Conservation (phyloP, 257 asterid genomes). For the Osmanthus fragrans region DNA sequence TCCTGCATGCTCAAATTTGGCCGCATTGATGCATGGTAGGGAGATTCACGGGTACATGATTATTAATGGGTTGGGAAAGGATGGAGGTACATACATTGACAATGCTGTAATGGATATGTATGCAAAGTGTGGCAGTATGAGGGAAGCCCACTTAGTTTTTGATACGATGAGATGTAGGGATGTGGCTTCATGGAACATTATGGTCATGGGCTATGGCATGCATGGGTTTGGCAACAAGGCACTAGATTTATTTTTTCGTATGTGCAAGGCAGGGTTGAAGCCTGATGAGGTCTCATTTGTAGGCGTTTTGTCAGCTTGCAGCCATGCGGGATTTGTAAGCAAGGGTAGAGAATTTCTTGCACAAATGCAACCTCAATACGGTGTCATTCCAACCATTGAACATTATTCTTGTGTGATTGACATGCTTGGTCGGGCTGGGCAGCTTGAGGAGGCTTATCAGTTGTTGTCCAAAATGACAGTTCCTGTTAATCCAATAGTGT, state of each 20-base stretch:
- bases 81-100: slow-evolving; percentile 34
- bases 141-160: slow-evolving; percentile 61
- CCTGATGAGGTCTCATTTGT: slow-evolving; percentile 78
- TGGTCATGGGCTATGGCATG: slow-evolving; percentile 88
- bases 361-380: slow-evolving; percentile 55
- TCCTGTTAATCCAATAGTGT: slow-evolving; percentile 68
- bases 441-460: slow-evolving; percentile 64
- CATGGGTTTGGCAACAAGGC: slow-evolving; percentile 76
- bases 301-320: slow-evolving; percentile 78
- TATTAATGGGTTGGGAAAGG: slow-evolving; percentile 40
- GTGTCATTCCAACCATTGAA: slow-evolving; percentile 58
- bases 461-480: slow-evolving; percentile 58
- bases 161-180: slow-evolving; percentile 55
- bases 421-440: slow-evolving; percentile 88
- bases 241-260: slow-evolving; percentile 49
- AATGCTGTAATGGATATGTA: slow-evolving; percentile 93
- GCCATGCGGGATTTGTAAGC: slow-evolving; percentile 68
- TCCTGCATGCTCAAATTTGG: slow-evolving; percentile 71
- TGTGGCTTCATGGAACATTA: slow-evolving; percentile 84
- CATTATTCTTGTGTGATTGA: slow-evolving; percentile 82
- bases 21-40: slow-evolving; percentile 71
- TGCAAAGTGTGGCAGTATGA: slow-evolving; percentile 77
- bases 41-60: slow-evolving; percentile 71
- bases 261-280: slow-evolving; percentile 56
- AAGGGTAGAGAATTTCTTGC: slow-evolving; percentile 60